Evolutionary conservation across 139 green algal species (phyloP).

Genomic region (Ulvella scutata): DNA sequence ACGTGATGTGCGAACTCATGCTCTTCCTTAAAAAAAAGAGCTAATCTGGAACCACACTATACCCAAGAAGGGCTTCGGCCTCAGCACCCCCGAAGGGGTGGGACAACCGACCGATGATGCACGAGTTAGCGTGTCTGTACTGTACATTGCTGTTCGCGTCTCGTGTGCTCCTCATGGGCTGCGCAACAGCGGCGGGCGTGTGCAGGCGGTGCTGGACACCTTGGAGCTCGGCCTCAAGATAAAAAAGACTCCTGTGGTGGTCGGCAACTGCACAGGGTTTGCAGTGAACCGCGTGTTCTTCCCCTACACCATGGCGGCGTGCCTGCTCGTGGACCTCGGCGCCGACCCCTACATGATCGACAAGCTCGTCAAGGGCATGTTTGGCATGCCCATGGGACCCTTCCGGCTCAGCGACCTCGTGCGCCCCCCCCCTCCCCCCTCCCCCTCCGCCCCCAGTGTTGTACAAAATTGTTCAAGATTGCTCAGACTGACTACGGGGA

Average conservation of each 20-base stretch:
- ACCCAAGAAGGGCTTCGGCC: too few species aligned
- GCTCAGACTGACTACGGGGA: too few species aligned
- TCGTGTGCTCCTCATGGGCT: too few species aligned
- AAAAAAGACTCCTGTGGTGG: slow-evolving; percentile 96
- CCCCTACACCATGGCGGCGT: slow-evolving; percentile 93
- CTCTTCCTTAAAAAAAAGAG: too few species aligned
- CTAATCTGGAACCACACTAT: too few species aligned
- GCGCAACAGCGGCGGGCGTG: background rate
- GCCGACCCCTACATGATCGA: slow-evolving; percentile 60
- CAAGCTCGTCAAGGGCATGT: slow-evolving; percentile 56
- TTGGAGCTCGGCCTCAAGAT: slow-evolving; percentile 66
- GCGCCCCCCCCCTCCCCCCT: background rate
- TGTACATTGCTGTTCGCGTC: too few species aligned
- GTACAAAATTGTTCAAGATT: too few species aligned
- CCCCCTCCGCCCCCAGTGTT: background rate
- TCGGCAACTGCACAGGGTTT: slow-evolving; percentile 99
- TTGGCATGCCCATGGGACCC: slow-evolving; percentile 98
- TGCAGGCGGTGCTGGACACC: slow-evolving; percentile 80
- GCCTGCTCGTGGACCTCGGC: slow-evolving; percentile 77
- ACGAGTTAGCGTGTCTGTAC: too few species aligned
- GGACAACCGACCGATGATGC: too few species aligned
- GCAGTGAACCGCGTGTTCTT: slow-evolving; percentile 99
- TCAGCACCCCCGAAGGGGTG: too few species aligned
- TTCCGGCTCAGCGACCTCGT: slow-evolving; percentile 45
- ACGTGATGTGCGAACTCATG: too few species aligned